Evolutionary conservation across 306 rosid genomes (phyloP).

Genomic region (Neltuma alba): DNA sequence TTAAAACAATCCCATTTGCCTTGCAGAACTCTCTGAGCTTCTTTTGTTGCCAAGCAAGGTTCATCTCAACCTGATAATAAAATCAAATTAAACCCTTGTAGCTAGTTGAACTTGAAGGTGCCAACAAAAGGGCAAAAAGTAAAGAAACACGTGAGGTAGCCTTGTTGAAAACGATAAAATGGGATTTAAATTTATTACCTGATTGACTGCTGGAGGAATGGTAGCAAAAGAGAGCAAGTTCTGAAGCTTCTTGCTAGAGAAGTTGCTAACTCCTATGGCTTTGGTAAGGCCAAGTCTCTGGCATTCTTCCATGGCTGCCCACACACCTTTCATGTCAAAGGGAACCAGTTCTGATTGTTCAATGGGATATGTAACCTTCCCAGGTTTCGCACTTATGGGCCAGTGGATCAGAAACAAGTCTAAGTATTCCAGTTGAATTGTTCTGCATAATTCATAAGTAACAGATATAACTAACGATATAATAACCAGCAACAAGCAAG

Average conservation of each 20-base stretch:
- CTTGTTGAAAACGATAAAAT: too few species aligned
- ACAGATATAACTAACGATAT: too few species aligned
- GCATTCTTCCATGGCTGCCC: constrained; percentile 80
- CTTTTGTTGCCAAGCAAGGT: constrained; percentile 48
- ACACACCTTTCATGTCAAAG: constrained; percentile 67
- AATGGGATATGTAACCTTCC: constrained; percentile 50
- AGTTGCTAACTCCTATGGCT: constrained; percentile 82
- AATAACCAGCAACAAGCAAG: too few species aligned
- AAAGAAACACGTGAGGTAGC: not conserved
- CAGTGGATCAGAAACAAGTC: constrained; percentile 50
- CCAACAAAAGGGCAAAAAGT: not conserved
- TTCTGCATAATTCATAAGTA: constrained; percentile 44
- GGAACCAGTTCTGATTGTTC: constrained; percentile 42
- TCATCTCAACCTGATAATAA: constrained; percentile 48
- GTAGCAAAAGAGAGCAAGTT: constrained; percentile 60
- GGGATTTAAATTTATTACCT: constrained; percentile 40
- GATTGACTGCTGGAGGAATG: constrained; percentile 74
- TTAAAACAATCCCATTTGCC: constrained; percentile 40
- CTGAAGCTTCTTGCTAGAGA: constrained; percentile 69
- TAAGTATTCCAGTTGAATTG: constrained; percentile 45
- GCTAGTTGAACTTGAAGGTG: not conserved
- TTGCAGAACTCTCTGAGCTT: constrained; percentile 48
- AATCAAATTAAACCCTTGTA: not conserved
- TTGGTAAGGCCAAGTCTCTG: constrained; percentile 78
- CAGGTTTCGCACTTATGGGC: constrained; percentile 49